Evolutionary conservation across 768 basidiomycete species (phyloP).

Genomic region (Suillus plorans): DNA sequence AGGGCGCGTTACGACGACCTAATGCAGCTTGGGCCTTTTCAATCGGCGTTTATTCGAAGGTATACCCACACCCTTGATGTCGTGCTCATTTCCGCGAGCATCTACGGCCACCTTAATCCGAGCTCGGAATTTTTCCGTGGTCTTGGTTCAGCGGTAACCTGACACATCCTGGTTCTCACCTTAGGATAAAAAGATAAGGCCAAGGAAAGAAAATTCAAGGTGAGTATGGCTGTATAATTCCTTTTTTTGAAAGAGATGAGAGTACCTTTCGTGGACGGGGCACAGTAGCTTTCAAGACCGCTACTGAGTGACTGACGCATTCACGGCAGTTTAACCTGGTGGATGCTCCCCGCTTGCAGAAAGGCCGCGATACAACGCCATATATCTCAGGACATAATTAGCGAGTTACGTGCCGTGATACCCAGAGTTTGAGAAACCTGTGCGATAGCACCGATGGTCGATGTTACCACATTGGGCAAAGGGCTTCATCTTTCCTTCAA

Average conservation of each 20-base stretch:
- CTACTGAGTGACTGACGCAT: background rate
- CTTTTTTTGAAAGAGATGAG: background rate
- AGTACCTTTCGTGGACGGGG: background rate
- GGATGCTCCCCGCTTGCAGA: background rate
- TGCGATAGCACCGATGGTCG: background rate
- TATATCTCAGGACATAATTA: background rate
- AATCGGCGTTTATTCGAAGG: conserved; percentile 4
- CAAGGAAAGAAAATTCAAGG: background rate
- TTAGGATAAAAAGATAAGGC: background rate
- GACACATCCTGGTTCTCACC: background rate
- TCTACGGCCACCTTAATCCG: background rate
- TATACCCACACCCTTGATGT: background rate
- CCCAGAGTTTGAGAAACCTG: background rate
- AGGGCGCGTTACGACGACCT: background rate
- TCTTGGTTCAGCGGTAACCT: background rate
- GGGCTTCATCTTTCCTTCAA: background rate
- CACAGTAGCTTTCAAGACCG: background rate
- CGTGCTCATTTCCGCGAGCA: background rate
- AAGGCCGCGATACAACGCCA: background rate
- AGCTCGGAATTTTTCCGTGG: background rate
- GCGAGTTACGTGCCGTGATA: background rate
- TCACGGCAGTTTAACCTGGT: background rate
- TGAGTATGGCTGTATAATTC: background rate
- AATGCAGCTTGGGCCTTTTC: conserved; percentile 8
- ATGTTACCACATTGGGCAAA: background rate